A percentile compares a stretch with the other conserved stretches of the same genome.
phyloP scores from a whole-genome alignment of 2,329 filamentous ascomycete species.

The Knufia petricola region DNA sequence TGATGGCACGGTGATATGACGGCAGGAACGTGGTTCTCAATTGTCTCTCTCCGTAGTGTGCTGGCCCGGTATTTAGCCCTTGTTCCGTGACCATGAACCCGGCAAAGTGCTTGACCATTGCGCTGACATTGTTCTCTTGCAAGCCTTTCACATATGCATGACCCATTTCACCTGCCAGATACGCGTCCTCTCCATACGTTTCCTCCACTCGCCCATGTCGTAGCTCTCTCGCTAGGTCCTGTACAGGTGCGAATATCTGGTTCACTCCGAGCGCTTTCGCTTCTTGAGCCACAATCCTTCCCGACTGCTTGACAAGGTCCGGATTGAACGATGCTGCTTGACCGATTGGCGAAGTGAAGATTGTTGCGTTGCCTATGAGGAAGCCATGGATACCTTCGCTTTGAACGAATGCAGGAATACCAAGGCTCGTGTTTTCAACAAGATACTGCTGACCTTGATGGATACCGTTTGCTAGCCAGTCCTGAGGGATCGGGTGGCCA shows the following conservation, averaged over 20 bases:
- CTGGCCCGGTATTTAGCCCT: too few species aligned
- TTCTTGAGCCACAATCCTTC: constrained; percentile 54
- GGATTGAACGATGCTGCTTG: constrained; percentile 64
- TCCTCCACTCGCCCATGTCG: constrained; percentile 67
- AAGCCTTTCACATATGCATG: constrained; percentile 53
- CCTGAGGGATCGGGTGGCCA: constrained; percentile 55
- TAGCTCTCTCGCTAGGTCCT: constrained; percentile 61
- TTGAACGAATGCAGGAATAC: constrained; percentile 64
- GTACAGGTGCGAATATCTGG: constrained; percentile 62
- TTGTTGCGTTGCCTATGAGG: constrained; percentile 57
- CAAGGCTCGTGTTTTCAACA: constrained; percentile 54
- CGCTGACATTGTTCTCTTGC: constrained; percentile 55
- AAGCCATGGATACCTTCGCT: constrained; percentile 56
- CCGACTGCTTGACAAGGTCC: constrained; percentile 57
- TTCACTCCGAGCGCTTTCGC: constrained; percentile 59
- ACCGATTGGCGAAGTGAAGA: constrained; percentile 69
- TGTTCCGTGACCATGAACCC: constrained; percentile 41
- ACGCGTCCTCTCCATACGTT: constrained; percentile 60
- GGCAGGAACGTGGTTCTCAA: too few species aligned
- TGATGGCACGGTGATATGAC: too few species aligned
- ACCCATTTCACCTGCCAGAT: constrained; percentile 58
- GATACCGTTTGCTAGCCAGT: constrained; percentile 54
- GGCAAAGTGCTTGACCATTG: constrained; percentile 64
- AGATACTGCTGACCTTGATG: constrained; percentile 60
- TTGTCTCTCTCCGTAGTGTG: too few species aligned